Conservation (phyloP, 257 asterid species). For the Sherardia arvensis region DNA sequence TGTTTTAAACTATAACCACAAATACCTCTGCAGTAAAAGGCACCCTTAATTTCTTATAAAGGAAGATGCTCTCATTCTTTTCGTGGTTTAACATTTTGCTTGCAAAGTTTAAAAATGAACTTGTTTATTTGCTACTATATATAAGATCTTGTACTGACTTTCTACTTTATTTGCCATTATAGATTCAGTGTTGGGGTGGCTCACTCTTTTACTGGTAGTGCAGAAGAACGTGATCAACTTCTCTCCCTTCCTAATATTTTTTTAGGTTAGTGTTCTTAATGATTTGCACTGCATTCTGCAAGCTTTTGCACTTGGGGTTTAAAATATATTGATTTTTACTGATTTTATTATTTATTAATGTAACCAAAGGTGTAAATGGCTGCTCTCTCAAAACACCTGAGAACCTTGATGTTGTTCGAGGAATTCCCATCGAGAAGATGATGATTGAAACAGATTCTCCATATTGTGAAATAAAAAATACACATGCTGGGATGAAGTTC, state of each 20-base stretch:
- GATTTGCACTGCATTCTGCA: slow-evolving; percentile 9
- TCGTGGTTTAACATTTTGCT: background rate
- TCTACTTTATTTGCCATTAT: slow-evolving; percentile 11
- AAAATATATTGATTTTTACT: background rate
- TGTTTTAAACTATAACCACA: background rate
- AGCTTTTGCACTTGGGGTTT: slow-evolving; percentile 9
- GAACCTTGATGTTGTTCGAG: slow-evolving; percentile 82
- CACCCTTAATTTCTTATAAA: background rate
- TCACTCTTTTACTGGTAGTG: slow-evolving; percentile 90
- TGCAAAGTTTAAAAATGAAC: background rate
- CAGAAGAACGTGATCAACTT: slow-evolving; percentile 73
- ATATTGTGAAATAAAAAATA: slow-evolving; percentile 84
- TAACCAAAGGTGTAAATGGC: slow-evolving; percentile 62
- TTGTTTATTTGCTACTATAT: background rate
- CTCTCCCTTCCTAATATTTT: slow-evolving; percentile 59
- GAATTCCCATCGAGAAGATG: slow-evolving; percentile 68
- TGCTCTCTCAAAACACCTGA: slow-evolving; percentile 76
- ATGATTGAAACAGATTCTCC: slow-evolving; percentile 98
- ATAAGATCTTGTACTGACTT: background rate
- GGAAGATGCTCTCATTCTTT: background rate
- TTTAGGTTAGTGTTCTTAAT: slow-evolving; percentile 44
- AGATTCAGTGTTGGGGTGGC: slow-evolving; percentile 85
- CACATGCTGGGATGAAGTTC: slow-evolving; percentile 67
- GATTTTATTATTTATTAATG: slow-evolving; percentile 2
- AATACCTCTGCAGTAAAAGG: background rate